Conservation (phyloP, 1,284 basidiomycete species). For the Rhodotorula sp. region DNA sequence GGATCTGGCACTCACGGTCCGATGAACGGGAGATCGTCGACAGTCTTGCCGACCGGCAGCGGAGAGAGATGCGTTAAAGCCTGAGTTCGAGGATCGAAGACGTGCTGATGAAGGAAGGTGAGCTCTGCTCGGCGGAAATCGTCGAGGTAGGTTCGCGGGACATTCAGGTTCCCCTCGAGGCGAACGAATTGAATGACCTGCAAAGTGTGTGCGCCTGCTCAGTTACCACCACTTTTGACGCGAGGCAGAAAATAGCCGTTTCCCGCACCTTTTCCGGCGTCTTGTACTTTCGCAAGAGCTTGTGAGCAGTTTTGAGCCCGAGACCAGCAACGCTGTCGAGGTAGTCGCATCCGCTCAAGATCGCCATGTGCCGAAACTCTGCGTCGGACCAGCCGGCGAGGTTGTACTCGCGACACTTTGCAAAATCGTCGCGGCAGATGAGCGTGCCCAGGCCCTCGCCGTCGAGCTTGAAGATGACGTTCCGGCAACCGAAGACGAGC, state of each 20-base stretch:
- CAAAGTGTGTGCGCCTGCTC: not conserved
- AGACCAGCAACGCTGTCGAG: constrained; percentile 51
- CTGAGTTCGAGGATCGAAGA: constrained; percentile 73
- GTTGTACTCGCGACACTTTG: constrained; percentile 68
- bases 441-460: constrained; percentile 70
- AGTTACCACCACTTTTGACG: too few relatives aligned
- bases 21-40: constrained; percentile 40
- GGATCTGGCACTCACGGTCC: constrained; percentile 25
- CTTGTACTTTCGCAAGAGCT: constrained; percentile 76
- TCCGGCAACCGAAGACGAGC: constrained; percentile 90
- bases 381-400: constrained; percentile 83
- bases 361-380: constrained; percentile 74
- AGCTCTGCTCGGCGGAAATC: constrained; percentile 73
- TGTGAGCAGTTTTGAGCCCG: constrained; percentile 78
- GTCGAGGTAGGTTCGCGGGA: constrained; percentile 73
- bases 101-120: constrained; percentile 90
- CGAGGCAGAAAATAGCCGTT: too few relatives aligned
- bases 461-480: constrained; percentile 75
- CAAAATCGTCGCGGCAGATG: constrained; percentile 76
- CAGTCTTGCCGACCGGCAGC: constrained; percentile 56
- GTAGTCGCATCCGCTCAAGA: constrained; percentile 97
- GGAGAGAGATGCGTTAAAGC: constrained; percentile 68
- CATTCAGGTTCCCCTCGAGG: constrained; percentile 78
- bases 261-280: constrained; percentile 71
- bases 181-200: constrained; percentile 66